Conservation (phyloP, 2,329 filamentous ascomycete species). For the Xylariaceae sp. region DNA sequence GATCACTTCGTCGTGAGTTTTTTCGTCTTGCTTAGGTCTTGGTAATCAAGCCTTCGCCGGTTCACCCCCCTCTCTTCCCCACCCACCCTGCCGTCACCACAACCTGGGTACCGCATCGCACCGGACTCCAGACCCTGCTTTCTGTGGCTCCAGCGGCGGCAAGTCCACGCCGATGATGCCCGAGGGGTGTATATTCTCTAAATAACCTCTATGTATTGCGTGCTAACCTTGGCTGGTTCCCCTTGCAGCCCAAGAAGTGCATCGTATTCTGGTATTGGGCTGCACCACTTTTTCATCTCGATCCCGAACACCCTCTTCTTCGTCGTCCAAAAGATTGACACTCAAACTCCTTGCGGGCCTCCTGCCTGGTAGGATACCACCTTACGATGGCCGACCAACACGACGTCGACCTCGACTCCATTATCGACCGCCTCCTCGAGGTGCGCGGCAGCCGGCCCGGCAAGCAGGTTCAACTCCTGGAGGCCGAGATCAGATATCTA, state of each 20-base stretch:
- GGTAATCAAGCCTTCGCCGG: slow-evolving; percentile 28
- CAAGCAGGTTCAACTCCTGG: slow-evolving; percentile 96
- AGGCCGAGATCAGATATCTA: slow-evolving; percentile 92
- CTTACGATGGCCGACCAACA: slow-evolving; percentile 60
- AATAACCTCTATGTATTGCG: slow-evolving; percentile 7
- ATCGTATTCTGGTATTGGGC: slow-evolving; percentile 30
- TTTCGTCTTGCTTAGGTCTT: slow-evolving; percentile 15
- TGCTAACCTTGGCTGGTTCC: slow-evolving; percentile 18
- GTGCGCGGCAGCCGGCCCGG: slow-evolving; percentile 95
- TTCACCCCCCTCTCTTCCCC: slow-evolving; percentile 32
- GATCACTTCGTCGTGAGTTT: slow-evolving; percentile 25
- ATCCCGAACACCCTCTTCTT: slow-evolving; percentile 20
- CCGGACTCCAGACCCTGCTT: not conserved
- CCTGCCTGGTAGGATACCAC: slow-evolving; percentile 41
- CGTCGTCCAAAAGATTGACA: slow-evolving; percentile 25
- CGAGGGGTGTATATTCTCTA: not conserved
- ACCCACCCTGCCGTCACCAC: slow-evolving; percentile 22
- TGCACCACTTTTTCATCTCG: slow-evolving; percentile 21
- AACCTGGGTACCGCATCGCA: slow-evolving; percentile 3
- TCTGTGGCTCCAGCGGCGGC: slow-evolving; percentile 2
- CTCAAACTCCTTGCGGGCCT: slow-evolving; percentile 37
- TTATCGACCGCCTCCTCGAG: slow-evolving; percentile 97
- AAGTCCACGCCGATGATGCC: slow-evolving; percentile 1
- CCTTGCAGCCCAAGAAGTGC: slow-evolving; percentile 30
- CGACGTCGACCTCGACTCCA: slow-evolving; percentile 97